phyloP scores from a whole-genome alignment of 768 basidiomycete species.

The Boletus rubroflammeus region DNA sequence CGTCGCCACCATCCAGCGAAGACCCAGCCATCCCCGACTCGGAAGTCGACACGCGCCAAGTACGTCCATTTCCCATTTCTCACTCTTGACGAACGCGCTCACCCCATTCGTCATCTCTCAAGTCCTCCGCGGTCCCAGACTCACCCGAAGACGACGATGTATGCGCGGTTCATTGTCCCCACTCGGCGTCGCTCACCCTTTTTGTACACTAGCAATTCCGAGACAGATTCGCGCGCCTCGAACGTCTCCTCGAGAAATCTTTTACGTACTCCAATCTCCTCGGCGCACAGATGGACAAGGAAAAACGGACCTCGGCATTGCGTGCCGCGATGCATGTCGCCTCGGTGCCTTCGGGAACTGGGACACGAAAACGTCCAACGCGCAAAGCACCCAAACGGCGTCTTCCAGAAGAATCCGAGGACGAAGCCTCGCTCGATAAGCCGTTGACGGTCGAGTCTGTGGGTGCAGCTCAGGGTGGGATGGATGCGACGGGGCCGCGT shows the following conservation, averaged over 20 bases:
- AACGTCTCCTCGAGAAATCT: constrained; percentile 71
- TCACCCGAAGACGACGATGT: constrained; percentile 22
- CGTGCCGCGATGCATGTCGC: constrained; percentile 28
- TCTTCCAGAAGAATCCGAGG: constrained; percentile 2
- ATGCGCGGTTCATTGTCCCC: not conserved
- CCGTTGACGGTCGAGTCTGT: not conserved
- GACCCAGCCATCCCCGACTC: not conserved
- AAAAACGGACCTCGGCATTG: constrained; percentile 31
- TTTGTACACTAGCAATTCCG: constrained; percentile 41
- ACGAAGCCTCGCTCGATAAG: constrained; percentile 12
- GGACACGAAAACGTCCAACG: constrained; percentile 13
- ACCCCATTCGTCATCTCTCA: not conserved
- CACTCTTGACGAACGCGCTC: not conserved
- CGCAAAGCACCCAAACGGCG: constrained; percentile 14
- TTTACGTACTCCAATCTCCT: constrained; percentile 71
- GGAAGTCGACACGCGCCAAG: constrained; percentile 10
- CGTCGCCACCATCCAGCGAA: constrained; percentile 25
- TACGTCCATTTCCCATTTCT: constrained; percentile 6
- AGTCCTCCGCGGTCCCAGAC: constrained; percentile 18
- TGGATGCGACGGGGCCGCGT: not conserved
- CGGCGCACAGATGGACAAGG: constrained; percentile 71
- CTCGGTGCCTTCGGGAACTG: not conserved
- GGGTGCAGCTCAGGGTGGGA: not conserved
- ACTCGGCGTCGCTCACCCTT: not conserved
- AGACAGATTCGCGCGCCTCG: constrained; percentile 49